Conservation (phyloP, 345 rosid species). For the Cardiospermum halicacabum region DNA sequence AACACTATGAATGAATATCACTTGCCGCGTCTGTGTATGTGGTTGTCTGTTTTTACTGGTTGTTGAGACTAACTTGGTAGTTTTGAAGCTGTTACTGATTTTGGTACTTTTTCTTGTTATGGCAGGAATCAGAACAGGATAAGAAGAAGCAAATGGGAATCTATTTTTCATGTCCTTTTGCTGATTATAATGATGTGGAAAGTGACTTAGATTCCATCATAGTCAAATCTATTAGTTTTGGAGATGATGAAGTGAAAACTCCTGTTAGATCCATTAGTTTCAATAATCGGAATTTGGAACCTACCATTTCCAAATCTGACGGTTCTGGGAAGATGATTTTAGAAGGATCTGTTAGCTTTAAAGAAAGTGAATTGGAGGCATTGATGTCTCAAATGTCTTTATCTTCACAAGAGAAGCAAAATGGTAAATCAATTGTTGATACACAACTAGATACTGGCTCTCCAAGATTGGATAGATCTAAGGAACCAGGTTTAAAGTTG, state of each 20-base stretch:
- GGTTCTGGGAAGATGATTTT: conserved; percentile 72
- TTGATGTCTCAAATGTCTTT: conserved; percentile 39
- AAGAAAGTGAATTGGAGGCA: conserved; percentile 47
- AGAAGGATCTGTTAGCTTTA: conserved; percentile 83
- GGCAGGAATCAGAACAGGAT: conserved; percentile 24
- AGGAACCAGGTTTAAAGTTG: conserved; percentile 15
- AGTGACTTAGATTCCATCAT: conserved; percentile 56
- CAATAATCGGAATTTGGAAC: conserved; percentile 43
- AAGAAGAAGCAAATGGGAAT: conserved; percentile 58
- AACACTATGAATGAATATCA: background rate
- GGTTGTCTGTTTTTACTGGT: background rate
- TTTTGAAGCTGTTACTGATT: background rate
- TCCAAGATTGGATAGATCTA: conserved; percentile 17
- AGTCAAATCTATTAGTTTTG: conserved; percentile 76
- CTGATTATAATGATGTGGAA: conserved; percentile 53
- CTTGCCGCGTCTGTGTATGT: background rate
- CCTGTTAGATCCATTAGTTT: conserved; percentile 67
- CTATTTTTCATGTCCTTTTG: conserved; percentile 52
- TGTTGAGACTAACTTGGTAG: too few relatives aligned
- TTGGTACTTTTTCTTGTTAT: background rate
- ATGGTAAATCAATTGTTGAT: conserved; percentile 9
- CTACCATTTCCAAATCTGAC: conserved; percentile 50
- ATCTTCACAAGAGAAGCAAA: conserved; percentile 20
- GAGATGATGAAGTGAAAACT: conserved; percentile 57
- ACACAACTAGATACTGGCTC: conserved; percentile 10